Percentiles rank a stretch among this genome's conserved stretches.
Evolutionary conservation across 306 rosid genomes (phyloP).

Genomic region (Vachellia collinsii): DNA sequence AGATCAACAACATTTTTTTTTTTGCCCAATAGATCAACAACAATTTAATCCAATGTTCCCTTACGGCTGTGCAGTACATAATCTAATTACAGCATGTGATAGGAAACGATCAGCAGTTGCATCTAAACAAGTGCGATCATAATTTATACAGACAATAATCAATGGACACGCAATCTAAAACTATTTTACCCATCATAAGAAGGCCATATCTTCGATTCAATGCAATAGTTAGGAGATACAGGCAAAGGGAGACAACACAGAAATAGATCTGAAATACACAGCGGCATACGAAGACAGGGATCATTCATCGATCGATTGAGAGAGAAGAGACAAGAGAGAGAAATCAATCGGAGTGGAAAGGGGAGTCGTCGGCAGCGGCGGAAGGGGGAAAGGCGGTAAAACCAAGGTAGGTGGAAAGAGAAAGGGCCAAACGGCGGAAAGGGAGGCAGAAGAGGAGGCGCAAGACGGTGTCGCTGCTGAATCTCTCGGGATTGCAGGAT

Average conservation of each 20-base stretch:
- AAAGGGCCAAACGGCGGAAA: slow-evolving; percentile 48
- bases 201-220: not conserved
- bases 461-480: slow-evolving; percentile 57
- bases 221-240: not conserved
- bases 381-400: slow-evolving; percentile 5
- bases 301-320: not conserved
- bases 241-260: not conserved
- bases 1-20: not conserved
- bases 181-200: not conserved
- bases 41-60: not conserved
- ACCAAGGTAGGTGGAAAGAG: slow-evolving; percentile 49
- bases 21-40: no score
- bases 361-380: slow-evolving; percentile 15
- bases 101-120: not conserved
- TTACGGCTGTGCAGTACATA: not conserved
- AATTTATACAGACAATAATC: not conserved
- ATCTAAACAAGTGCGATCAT: not conserved
- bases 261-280: not conserved
- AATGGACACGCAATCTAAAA: not conserved
- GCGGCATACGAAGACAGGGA: not conserved
- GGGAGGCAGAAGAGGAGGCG: slow-evolving; percentile 74
- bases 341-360: slow-evolving; percentile 44
- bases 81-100: not conserved
- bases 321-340: not conserved
- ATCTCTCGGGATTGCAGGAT: slow-evolving; percentile 79